Conservation (phyloP, 2,329 filamentous ascomycete genomes). For the Pseudocercospora crystallina region DNA sequence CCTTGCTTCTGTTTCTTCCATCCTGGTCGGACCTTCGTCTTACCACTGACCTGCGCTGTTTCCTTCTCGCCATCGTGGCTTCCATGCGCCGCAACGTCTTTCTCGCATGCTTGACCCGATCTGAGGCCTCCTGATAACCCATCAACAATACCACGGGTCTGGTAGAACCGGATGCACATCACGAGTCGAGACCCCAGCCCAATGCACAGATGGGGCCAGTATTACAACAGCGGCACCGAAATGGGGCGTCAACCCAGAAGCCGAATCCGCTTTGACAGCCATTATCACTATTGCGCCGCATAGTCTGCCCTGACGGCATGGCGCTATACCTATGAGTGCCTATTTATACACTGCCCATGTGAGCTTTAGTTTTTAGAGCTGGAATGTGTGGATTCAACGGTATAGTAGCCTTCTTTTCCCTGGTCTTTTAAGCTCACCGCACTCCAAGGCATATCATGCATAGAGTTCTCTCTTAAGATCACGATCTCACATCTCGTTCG, state of each 20-base stretch:
- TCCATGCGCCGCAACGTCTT: not conserved
- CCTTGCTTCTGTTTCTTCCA: not conserved
- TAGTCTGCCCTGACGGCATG: constrained; percentile 2
- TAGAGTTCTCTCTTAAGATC: not conserved
- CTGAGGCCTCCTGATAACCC: not conserved
- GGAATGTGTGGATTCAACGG: not conserved
- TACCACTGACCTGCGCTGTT: too few species aligned
- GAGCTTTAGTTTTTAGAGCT: not conserved
- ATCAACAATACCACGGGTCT: not conserved
- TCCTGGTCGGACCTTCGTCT: too few species aligned
- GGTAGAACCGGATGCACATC: not conserved
- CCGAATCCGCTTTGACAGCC: not conserved
- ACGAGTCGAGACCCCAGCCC: not conserved
- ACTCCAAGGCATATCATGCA: not conserved
- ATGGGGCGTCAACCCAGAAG: not conserved
- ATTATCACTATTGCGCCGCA: constrained; percentile 1
- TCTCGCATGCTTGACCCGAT: not conserved
- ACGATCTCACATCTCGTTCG: not conserved
- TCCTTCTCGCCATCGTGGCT: too few species aligned
- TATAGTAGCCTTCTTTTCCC: not conserved
- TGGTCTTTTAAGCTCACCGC: not conserved
- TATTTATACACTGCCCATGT: too few species aligned
- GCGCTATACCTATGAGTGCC: too few species aligned
- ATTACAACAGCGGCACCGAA: constrained; percentile 1
- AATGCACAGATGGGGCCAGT: not conserved